Conservation (phyloP, 2,329 filamentous ascomycete species). For the Claviceps paspali region DNA sequence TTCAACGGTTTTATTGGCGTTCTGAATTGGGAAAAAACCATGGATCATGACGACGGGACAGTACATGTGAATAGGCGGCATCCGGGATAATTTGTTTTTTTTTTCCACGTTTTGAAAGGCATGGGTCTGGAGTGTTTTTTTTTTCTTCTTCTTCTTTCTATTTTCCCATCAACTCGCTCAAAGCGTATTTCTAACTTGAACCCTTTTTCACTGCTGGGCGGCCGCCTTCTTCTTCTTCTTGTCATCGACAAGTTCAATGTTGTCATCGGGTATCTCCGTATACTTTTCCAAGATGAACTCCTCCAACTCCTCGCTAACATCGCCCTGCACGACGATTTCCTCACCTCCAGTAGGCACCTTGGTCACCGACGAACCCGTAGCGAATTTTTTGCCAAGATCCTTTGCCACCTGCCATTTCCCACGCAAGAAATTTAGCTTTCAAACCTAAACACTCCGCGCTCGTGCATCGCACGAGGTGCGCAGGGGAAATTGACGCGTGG, state of each 20-base stretch:
- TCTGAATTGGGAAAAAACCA: neutral
- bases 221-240: conserved; percentile 63
- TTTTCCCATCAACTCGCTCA: conserved; percentile 1
- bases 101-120: neutral
- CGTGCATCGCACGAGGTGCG: no score
- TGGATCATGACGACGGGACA: neutral
- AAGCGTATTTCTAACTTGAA: conserved; percentile 1
- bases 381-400: conserved; percentile 97
- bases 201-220: neutral
- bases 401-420: conserved; percentile 48
- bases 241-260: conserved; percentile 87
- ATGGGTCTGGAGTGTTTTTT: neutral
- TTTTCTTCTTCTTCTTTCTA: neutral
- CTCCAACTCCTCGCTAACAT: conserved; percentile 85
- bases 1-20: neutral
- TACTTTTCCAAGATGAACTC: conserved; percentile 86
- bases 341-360: conserved; percentile 76
- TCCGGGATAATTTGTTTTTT: no score
- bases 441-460: no score
- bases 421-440: no score
- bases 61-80: neutral
- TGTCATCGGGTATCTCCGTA: conserved; percentile 81
- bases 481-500: no score
- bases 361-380: conserved; percentile 83
- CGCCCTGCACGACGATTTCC: conserved; percentile 95